Base-by-base conservation (phyloP, 345 rosid genomes). In the Mercurialis annua region DNA sequence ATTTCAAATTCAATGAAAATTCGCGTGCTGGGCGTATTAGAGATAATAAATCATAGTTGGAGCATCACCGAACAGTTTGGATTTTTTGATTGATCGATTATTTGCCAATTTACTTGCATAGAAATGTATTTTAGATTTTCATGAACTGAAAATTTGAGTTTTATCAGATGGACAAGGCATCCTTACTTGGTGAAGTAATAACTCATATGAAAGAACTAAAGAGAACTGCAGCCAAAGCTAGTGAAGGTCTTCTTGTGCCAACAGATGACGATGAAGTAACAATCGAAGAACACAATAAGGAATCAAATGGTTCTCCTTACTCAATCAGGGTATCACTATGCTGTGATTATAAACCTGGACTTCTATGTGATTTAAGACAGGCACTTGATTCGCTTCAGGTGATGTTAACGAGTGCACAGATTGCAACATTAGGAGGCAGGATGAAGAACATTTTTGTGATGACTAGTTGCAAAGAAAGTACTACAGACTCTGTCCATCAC, bases 141-240 rank as follows among this genome's bases (percentile, higher is more conserved):
- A 34, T 34, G 6, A 47, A 47, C 36, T 27, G 36, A 29, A 34
- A 62, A 30, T 64, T 64, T 31, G 60, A 33, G 31, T 18, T 43
- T 1, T n/a, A n/a, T 23, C 26, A 89, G 91, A 86, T 86, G 91
- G 95, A 88, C 83, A 88, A 88, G 66, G 90, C 91, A 51, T 74
- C 91, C 54, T 80, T 88, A 78, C 88, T 88, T 55, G 90, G 82
- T 51, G 84, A 82, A 75, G 91, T 88, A 15, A 73, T 81, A 30
- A 61, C 38, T 46, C 77, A 88, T 67, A 77, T 84, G 69, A 82
- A 82, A 62, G 85, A 76, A 62, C 83, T 86, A 47, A 74, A 88
- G 73, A 81, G 69, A 63, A 71, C 18, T 27, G 83, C 90, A 10
- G 44, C 42, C 6, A 88, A 81, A 75, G 76, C 84, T 20, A 69